Conservation (phyloP, 75 land plant genomes). For the Pinus albicaulis region DNA sequence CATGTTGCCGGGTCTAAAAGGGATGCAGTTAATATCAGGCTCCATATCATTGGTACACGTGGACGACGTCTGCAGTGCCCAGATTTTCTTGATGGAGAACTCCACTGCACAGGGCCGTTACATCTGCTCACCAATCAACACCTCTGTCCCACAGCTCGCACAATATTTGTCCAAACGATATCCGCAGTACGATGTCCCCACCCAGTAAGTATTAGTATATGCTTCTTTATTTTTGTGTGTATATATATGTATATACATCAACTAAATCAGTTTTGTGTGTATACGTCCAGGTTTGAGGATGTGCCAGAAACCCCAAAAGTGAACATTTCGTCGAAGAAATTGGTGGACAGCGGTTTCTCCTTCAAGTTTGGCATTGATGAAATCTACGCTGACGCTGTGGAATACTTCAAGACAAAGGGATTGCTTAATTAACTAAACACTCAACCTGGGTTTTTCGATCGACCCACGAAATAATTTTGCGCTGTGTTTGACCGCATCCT, state of each 20-base stretch:
- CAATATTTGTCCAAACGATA: slow-evolving; percentile 52
- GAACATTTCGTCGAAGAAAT: slow-evolving; percentile 35
- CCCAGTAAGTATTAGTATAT: slow-evolving; percentile 33
- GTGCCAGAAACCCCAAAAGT: slow-evolving; percentile 20
- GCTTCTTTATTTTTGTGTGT: too few relatives aligned
- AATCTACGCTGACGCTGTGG: slow-evolving; percentile 23
- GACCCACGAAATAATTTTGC: too few relatives aligned
- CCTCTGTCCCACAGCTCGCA: slow-evolving; percentile 52
- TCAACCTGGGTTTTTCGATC: too few relatives aligned
- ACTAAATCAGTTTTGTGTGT: too few relatives aligned
- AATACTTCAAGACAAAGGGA: slow-evolving; percentile 25
- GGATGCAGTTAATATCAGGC: slow-evolving; percentile 54
- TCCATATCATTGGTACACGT: slow-evolving; percentile 67
- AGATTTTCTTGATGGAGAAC: slow-evolving; percentile 57
- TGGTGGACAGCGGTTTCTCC: slow-evolving; percentile 24
- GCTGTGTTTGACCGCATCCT: too few relatives aligned
- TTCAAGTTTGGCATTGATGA: slow-evolving; percentile 13
- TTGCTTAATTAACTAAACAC: slow-evolving; percentile 8
- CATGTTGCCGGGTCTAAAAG: slow-evolving; percentile 21
- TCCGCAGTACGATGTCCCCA: slow-evolving; percentile 55
- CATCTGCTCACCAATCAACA: slow-evolving; percentile 55
- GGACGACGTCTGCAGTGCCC: slow-evolving; percentile 77
- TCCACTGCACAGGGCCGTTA: slow-evolving; percentile 67
- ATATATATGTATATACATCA: too few relatives aligned
- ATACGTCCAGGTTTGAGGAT: slow-evolving; percentile 13